These are phyloP conservation scores for Solanum habrochaites DNA, from an alignment of 257 asterid genomes.

Conservation along the genomic window DNA sequence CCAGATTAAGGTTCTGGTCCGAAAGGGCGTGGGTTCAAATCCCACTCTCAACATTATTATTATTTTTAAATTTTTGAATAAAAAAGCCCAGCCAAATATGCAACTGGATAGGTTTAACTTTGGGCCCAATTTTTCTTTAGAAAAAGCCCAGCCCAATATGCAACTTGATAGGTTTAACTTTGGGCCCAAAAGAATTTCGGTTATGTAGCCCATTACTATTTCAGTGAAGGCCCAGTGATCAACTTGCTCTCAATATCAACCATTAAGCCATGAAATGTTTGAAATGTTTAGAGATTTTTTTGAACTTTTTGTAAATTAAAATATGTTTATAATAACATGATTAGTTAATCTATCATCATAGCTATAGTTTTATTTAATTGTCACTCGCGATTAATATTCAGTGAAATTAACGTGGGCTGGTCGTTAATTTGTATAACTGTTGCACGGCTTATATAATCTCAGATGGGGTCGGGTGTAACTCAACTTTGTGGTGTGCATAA, in stretches of 20 bases:
- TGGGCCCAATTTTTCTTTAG: background rate
- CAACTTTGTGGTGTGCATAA: too few species aligned
- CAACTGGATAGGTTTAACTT: background rate
- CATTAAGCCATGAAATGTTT: background rate
- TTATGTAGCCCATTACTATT: background rate
- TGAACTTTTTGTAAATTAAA: background rate
- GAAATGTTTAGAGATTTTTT: background rate
- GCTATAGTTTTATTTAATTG: too few species aligned
- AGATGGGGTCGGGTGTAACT: too few species aligned
- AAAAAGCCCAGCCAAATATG: background rate
- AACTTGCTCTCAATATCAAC: background rate
- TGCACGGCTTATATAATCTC: too few species aligned
- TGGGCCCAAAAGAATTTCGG: background rate
- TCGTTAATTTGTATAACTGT: too few species aligned
- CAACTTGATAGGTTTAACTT: background rate
- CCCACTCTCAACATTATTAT: conserved; percentile 59
- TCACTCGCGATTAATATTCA: too few species aligned
- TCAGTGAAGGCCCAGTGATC: background rate
- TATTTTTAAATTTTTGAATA: too few species aligned
- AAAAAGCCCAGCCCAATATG: background rate
- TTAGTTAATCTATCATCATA: too few species aligned
- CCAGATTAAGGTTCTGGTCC: conserved; percentile 99
- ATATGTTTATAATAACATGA: background rate
- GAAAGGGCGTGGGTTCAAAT: conserved; percentile 99
- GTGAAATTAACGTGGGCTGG: too few species aligned